Conservation (phyloP, 306 rosid species). For the Vachellia collinsii region DNA sequence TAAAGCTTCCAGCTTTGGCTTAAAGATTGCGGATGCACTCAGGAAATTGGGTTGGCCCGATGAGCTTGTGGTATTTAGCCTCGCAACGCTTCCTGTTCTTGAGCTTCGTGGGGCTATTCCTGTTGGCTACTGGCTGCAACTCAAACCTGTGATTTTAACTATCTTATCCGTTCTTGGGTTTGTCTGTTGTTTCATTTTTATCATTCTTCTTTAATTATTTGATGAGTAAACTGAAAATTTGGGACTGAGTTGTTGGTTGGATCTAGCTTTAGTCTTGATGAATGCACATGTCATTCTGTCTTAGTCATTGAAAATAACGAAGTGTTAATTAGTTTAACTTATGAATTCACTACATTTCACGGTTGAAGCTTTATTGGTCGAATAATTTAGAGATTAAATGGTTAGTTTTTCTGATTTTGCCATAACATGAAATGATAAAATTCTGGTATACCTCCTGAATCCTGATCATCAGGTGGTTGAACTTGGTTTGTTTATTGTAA, state of each 20-base stretch:
- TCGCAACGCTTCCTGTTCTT: constrained; percentile 87
- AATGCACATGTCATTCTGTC: neutral
- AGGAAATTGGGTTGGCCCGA: constrained; percentile 75
- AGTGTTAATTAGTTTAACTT: neutral
- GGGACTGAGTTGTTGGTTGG: neutral
- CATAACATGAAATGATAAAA: neutral
- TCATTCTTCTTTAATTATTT: neutral
- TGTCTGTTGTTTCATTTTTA: constrained; percentile 31
- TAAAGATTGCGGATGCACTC: constrained; percentile 68
- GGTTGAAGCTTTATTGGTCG: neutral
- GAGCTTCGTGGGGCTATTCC: constrained; percentile 99
- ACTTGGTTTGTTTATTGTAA: constrained; percentile 35
- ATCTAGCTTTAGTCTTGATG: neutral
- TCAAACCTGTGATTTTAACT: constrained; percentile 64
- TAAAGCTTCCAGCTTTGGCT: constrained; percentile 82
- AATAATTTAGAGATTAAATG: neutral
- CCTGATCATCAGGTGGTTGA: neutral
- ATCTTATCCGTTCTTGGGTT: constrained; percentile 77
- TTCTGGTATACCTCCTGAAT: neutral
- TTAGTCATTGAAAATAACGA: neutral
- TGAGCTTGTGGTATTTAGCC: constrained; percentile 81
- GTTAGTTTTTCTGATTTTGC: neutral
- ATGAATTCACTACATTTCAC: neutral
- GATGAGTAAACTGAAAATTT: neutral
- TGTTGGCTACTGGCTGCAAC: constrained; percentile 94